Base-by-base conservation (phyloP, 2,329 filamentous ascomycete genomes). In the Ilyonectria robusta region DNA sequence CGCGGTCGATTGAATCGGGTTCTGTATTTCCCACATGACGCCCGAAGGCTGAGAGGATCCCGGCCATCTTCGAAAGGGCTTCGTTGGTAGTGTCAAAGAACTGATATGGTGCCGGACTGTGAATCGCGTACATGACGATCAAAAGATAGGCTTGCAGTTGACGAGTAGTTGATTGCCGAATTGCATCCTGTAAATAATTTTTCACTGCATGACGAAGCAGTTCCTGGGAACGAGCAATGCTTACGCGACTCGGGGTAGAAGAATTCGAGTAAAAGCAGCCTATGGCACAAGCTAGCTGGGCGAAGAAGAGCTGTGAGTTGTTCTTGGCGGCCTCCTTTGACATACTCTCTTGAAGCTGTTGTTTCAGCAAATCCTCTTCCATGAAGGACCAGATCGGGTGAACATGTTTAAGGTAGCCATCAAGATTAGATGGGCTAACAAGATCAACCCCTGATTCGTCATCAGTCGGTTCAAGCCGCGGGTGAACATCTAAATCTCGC, bases 311-410 rank as follows among this genome's bases (percentile, higher is more conserved):
- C 9, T 33, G 31, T 1, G 6, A 33, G 31, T 33, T 33, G 40
- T 17, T 21, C 21, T 21, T 21, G 21, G 17, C 4, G n/a, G 40
- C 8, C 15, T 42, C 40, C 15, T 5, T 19, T n/a, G 17, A 13
- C 4, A 19, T 17, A 4, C 17, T 4, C 5, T 33, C 50, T 26
- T 19, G 13, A 3, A 35, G 7, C 13, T 23, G 9, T 10, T 11
- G 26, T 5, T 17, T 54, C 26, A 54, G 26, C 29, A 29, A 9
- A 19, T 35, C n/a, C 26, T 54, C 21, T 4, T 54, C 31, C 8
- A 54, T 11, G 17, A 54, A 54, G 4, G 26, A 4, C 50, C 29
- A 54, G 50, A 26, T 54, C 13, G 50, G 50, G n/a, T 54, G 50
- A 6, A 54, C 50, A 19, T 54, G 19, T 33, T 54, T 26, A n/a